Evolutionary conservation across 2,329 filamentous ascomycete species (phyloP).

Genomic region (Sclerotinia subarctica): DNA sequence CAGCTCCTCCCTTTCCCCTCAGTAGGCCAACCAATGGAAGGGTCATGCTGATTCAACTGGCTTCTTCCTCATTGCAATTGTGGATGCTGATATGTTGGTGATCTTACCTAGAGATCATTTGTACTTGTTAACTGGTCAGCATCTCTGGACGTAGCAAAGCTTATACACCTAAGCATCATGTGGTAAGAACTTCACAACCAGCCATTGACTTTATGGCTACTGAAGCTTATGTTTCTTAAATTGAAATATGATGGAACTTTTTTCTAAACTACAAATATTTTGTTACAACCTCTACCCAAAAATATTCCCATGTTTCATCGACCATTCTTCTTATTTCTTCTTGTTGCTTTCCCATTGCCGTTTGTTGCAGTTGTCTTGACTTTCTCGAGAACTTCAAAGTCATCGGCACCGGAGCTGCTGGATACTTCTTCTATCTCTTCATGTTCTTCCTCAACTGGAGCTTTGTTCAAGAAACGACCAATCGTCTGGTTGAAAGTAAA

Average conservation of each 20-base stretch:
- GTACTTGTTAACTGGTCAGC: background rate
- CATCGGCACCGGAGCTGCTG: conserved; percentile 57
- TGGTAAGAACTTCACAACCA: background rate
- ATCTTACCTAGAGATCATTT: background rate
- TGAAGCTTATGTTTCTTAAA: background rate
- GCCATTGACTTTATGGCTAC: conserved; percentile 1
- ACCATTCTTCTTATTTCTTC: conserved; percentile 34
- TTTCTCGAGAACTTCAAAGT: conserved; percentile 63
- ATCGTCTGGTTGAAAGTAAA: conserved; percentile 63
- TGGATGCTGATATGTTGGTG: background rate
- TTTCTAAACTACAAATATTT: conserved; percentile 23
- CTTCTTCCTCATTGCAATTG: background rate
- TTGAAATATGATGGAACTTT: conserved; percentile 12
- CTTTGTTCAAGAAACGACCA: conserved; percentile 48
- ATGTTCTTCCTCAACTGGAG: conserved; percentile 39
- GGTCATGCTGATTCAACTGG: background rate
- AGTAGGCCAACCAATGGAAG: background rate
- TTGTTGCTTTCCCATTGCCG: conserved; percentile 32
- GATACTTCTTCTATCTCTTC: conserved; percentile 42
- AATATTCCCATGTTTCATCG: conserved; percentile 17
- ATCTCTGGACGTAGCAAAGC: too few species aligned
- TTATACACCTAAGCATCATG: background rate
- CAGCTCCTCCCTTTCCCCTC: too few species aligned
- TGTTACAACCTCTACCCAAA: conserved; percentile 20
- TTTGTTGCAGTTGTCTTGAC: conserved; percentile 36